These are phyloP conservation scores for Penicillium argentinense DNA, from an alignment of 495 filamentous ascomycete species.

Conservation along the genomic window DNA sequence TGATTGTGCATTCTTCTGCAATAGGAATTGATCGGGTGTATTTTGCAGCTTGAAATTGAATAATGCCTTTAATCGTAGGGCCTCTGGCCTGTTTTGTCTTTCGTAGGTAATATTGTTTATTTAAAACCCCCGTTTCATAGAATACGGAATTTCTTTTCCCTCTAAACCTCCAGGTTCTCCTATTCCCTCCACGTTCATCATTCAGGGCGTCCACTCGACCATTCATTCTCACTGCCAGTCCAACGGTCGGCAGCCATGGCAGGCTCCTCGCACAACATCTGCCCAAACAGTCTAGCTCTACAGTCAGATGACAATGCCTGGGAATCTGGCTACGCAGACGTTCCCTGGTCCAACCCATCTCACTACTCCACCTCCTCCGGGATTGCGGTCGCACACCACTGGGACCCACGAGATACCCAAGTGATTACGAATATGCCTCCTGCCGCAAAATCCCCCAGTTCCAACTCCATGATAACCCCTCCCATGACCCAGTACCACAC, in stretches of 20 bases:
- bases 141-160: neutral
- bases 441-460: neutral
- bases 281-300: neutral
- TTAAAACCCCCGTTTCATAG: neutral
- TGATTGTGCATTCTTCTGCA: neutral
- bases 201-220: too few relatives aligned
- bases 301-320: neutral
- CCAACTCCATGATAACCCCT: neutral
- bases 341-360: neutral
- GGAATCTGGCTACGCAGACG: neutral
- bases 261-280: neutral
- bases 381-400: neutral
- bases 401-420: neutral
- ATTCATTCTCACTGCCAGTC: too few relatives aligned
- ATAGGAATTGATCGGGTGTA: neutral
- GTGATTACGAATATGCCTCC: neutral
- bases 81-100: too few relatives aligned
- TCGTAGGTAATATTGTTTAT: neutral
- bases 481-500: neutral
- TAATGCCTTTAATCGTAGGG: neutral
- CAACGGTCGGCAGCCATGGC: neutral
- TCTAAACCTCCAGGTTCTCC: neutral
- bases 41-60: neutral
- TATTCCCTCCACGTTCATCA: neutral
- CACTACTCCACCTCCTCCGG: neutral